Conservation (phyloP, 164 flowering plant genomes). For the Santalum album region DNA sequence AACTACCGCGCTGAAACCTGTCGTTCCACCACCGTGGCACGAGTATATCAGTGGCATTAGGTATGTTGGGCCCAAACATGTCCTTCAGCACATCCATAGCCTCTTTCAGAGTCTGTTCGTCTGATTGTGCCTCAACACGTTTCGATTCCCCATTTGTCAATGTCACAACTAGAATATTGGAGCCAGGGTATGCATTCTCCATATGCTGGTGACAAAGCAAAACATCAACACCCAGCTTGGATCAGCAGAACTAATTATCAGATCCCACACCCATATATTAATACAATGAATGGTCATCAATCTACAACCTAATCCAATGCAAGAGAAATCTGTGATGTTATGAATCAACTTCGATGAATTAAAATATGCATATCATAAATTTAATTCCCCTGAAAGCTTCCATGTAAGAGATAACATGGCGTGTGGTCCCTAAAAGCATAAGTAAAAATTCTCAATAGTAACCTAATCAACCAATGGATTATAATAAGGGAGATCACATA, state of each 20-base stretch:
- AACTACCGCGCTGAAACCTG: conserved; percentile 92
- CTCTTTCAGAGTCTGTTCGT: conserved; percentile 62
- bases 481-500: too few relatives aligned
- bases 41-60: conserved; percentile 59
- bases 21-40: conserved; percentile 99
- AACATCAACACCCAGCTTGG: conserved; percentile 16
- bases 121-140: conserved; percentile 76
- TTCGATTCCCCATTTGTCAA: conserved; percentile 92
- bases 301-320: too few relatives aligned
- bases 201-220: conserved; percentile 67
- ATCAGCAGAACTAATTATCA: conserved; percentile 1
- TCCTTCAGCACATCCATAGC: conserved; percentile 75
- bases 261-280: not conserved
- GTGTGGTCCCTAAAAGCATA: too few relatives aligned
- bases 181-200: conserved; percentile 94
- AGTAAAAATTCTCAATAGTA: too few relatives aligned
- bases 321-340: too few relatives aligned
- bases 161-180: conserved; percentile 85
- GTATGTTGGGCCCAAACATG: conserved; percentile 83
- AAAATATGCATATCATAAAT: too few relatives aligned
- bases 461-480: too few relatives aligned
- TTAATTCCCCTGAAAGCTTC: too few relatives aligned
- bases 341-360: too few relatives aligned
- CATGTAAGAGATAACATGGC: too few relatives aligned
- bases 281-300: not conserved